phyloP scores from a whole-genome alignment of 257 asterid species.

The Solanum virginianum region DNA sequence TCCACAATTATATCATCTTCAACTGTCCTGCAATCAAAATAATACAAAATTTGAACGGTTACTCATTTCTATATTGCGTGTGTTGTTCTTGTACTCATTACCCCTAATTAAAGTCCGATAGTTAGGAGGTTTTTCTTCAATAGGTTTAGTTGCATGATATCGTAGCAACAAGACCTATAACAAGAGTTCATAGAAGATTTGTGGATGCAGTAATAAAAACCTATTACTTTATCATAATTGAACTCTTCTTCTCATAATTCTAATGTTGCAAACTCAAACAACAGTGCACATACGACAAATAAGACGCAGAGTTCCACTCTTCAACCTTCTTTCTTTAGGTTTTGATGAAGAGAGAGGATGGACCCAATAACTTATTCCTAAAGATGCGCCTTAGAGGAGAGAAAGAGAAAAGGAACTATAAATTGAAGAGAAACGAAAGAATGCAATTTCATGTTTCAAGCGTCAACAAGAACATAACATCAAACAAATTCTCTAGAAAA shows the following conservation, averaged over 20 bases:
- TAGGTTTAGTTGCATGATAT: neutral
- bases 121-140: neutral
- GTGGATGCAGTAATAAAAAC: neutral
- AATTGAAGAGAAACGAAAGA: neutral
- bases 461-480: neutral
- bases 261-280: neutral
- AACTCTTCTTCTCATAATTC: neutral
- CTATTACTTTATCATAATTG: neutral
- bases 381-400: neutral
- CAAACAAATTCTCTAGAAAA: neutral
- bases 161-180: neutral
- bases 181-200: neutral
- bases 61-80: neutral
- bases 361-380: neutral
- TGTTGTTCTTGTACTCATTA: neutral
- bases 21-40: slow-evolving; percentile 49
- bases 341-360: too few relatives aligned
- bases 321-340: too few relatives aligned
- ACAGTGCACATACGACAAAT: neutral
- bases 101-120: neutral
- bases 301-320: too few relatives aligned
- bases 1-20: slow-evolving; percentile 84
- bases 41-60: neutral
- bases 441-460: neutral
- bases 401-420: neutral